Evolutionary conservation across 148 eudicot genomes (phyloP), one percentile per base, ranked within the genome.

Genomic region (Amaranthus hypochondriacus): DNA sequence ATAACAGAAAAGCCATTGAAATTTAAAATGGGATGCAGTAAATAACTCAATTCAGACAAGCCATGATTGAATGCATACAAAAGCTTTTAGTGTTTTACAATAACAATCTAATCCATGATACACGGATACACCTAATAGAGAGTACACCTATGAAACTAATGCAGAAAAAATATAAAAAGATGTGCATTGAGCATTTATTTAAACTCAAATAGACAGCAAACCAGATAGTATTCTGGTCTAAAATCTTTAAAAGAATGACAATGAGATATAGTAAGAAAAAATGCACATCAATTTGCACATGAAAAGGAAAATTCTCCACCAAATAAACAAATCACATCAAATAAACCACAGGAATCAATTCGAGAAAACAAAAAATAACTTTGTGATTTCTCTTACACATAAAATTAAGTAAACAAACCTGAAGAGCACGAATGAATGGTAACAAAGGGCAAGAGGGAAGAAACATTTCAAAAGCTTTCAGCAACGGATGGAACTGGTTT

Each of bases 401-500:
- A 69, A 4, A 54, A 57, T 18, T 3, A 70, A 43, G 6, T 2
- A 12, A 57, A 71, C 69, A 74, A 82, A 94, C 98, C 98, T 94
- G 97, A 79, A 91, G 97, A 79, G 98, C 97, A 59, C 98, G 96
- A 74, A 94, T 82, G 81, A 91, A 94, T 75, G 98, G 94, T 77
- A 94, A 84, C 70, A 94, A 90, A 55, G 91, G 87, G 80, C 93
- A 91, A 44, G 97, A 94, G 51, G 98, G 98, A 71, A 94, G 97
- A 83, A 94, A 94, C 89, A 94, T 91, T 77, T 94, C 97, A 80
- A 94, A 94, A 63, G 98, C 93, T 85, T 88, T 87, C 70, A 94
- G 86, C 81, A 94, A 79, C 57, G 98, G 97, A 80, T 86, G 88
- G 78, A 91, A 94, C 52, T 91, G 87, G 73, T 75, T 89, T 72